Conservation (phyloP, 2,329 filamentous ascomycete species). For the Botrytis squamosa region DNA sequence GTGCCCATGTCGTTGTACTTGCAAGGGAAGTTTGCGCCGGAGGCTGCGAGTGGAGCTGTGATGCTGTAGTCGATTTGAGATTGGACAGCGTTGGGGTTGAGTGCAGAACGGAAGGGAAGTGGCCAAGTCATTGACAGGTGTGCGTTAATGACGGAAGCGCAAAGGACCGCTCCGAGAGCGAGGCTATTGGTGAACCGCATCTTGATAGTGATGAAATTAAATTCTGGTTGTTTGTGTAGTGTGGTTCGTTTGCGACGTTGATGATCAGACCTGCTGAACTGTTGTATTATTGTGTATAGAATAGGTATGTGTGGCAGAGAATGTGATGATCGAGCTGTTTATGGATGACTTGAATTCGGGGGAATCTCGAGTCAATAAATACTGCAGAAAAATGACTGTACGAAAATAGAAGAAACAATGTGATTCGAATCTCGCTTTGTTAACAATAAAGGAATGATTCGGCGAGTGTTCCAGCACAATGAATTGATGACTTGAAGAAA, state of each 20-base stretch:
- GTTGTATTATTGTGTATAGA: background rate
- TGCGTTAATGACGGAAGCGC: slow-evolving; percentile 6
- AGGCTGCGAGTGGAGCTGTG: slow-evolving; percentile 21
- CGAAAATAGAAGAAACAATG: background rate
- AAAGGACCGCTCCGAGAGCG: slow-evolving; percentile 1
- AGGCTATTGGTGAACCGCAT: slow-evolving; percentile 14
- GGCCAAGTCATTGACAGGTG: slow-evolving; percentile 28
- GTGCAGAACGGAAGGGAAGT: slow-evolving; percentile 21
- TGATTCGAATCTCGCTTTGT: background rate
- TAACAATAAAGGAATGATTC: background rate
- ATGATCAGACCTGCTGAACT: slow-evolving; percentile 20
- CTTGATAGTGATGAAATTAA: background rate
- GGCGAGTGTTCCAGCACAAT: background rate
- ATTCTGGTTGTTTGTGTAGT: background rate
- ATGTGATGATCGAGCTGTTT: background rate
- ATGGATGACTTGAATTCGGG: background rate
- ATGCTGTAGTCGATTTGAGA: slow-evolving; percentile 25
- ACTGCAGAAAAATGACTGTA: background rate
- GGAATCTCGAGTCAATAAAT: background rate
- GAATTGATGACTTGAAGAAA: background rate
- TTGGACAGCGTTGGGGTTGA: slow-evolving; percentile 18
- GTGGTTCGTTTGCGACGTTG: background rate
- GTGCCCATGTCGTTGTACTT: slow-evolving; percentile 38
- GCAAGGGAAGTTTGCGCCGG: slow-evolving; percentile 27
- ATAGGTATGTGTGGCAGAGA: background rate